Base-by-base conservation (phyloP, 768 basidiomycete species). In the Mycena rosella region DNA sequence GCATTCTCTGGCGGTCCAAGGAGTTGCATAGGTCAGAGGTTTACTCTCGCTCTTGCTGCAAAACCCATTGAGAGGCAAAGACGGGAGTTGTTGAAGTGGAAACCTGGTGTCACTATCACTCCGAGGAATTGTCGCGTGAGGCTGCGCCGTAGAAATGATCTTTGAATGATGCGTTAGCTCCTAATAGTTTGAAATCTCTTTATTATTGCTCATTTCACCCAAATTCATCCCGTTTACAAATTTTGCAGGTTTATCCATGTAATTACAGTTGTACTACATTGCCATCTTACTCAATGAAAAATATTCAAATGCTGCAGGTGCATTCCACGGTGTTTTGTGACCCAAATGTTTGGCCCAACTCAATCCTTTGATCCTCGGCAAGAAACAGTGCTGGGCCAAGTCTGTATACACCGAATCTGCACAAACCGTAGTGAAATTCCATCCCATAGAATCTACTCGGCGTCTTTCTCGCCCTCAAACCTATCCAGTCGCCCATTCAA, bases 381-480 rank as follows among this genome's bases (percentile, higher is more conserved):
- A 55, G 53, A 55, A 40, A 38, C 53, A 55, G 36, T 55, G 36
- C 53, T 55, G 53, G 36, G 22, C 38, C 53, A 51, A 51, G 27
- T 51, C 27, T 29, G 27, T 29, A 55, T 55, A 36, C 53, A 55
- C 34, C 36, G 36, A 55, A 55, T 55, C 53, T 36, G 36, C 36
- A 40, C 38, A 40, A 40, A 40, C 14, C 32, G n/a, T 55, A n/a
- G 34, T 32, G 53, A 55, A 55, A 34, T 55, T 55, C 53, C 54
- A 56, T 38, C 54, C 26, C 54, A 56, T 56, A 42, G 54, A 56
- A 56, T 56, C 59, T 60, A 61, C 51, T 51, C 48, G 38, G 49
- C 38, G 44, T 61, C 40, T 61, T 61, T 56, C 62, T 63, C 26
- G 42, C 62, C 44, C 45, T 63, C 62, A 55, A 63, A 55, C 32